Evolutionary conservation across 1,284 basidiomycete species (phyloP), one percentile per base, ranked within the genome.

Genomic region (Ceratobasidium sp.): DNA sequence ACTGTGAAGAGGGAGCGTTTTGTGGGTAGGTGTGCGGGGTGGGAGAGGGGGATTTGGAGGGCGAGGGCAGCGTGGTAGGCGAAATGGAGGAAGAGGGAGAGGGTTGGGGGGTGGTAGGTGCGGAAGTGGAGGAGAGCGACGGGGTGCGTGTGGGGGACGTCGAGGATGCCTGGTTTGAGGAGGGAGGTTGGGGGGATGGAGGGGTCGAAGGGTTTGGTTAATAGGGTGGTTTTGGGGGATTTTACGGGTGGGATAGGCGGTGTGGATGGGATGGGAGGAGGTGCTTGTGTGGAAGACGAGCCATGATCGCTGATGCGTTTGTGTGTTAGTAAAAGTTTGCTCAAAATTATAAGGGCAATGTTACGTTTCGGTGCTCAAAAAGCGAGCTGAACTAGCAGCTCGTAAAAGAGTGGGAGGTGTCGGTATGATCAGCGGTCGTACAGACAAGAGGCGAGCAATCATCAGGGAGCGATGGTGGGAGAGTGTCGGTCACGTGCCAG

Each of bases 1-100:
- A 98, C 96, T 0, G 97, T 98, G 89, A 93, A 95, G 9, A 98
- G 83, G 8, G 87, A 86, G 28, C 91, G 90, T 76, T 91, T 87
- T 1, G 88, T 94, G 0, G 96, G 96, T 0, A 98, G 87, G 1
- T 83, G 81, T 1, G 87, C 87, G 1, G 91, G 86, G 14, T 87
- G 86, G 7, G 92, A 91, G 21, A 89, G 86, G 0, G 97, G 95
- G 58, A 98, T 95, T 16, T 89, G 90, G 41, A 99, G 87, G 0
- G 92, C 88, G 23, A 89, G 86, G 0, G 96, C 97, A 0, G 94
- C 90, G 78, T 96, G 94, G 1, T 89, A 82, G 0, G 91, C 91
- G 80, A 99, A 97, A 80, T 94, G 91, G 0, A 91, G 86, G 81
- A 93, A 95, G 76, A 96, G 87, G 77, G 91, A 88, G 63, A 99